Evolutionary conservation across 345 rosid genomes (phyloP), one percentile per base, ranked within the genome.

Genomic region (Syzygium jambos): DNA sequence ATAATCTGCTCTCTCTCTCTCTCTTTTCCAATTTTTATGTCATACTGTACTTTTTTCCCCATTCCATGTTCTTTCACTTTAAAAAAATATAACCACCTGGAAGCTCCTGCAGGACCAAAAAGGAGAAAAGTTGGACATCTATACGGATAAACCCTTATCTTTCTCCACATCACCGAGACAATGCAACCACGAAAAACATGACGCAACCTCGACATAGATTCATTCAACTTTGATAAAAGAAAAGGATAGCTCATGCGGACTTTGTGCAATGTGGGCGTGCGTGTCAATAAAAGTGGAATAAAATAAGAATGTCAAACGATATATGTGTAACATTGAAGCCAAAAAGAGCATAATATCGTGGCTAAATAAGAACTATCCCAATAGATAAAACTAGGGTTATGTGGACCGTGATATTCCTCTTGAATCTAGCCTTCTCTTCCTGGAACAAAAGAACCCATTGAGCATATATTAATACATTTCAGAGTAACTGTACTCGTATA

Each of bases 91-190:
- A 14, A 83, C 85, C 85, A 13, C 85, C 52, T 53, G 49, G 89
- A 86, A 68, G 78, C 73, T 54, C 87, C 85, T 68, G 85, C 21
- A 52, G 88, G 86, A 87, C 92, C 92, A 85, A 84, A 53, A n/a
- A 29, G n/a, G 22, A 52, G 59, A 23, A 54, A 88, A 91, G 88
- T 90, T 56, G 38, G 78, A 52, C 85, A 52, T 55, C 85, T 54
- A 57, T 86, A 17, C 85, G 93, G 94, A 93, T 93, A 92, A 90
- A 87, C 92, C 86, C 93, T 85, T 52, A 91, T 88, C 93, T 51
- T 82, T 77, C 88, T 89, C 91, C 93, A 87, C 92, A 87, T 90
- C 91, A 91, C 87, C 92, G 73, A 86, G 53, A 73, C 85, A 83
- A 27, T 6, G 85, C 88, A 84, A 51, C 56, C 46, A 43, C 54